Percentiles rank a stretch among this genome's conserved stretches.
phyloP scores from a whole-genome alignment of 192 early-diverging fungal species.

The Phlyctochytrium planicorne region DNA sequence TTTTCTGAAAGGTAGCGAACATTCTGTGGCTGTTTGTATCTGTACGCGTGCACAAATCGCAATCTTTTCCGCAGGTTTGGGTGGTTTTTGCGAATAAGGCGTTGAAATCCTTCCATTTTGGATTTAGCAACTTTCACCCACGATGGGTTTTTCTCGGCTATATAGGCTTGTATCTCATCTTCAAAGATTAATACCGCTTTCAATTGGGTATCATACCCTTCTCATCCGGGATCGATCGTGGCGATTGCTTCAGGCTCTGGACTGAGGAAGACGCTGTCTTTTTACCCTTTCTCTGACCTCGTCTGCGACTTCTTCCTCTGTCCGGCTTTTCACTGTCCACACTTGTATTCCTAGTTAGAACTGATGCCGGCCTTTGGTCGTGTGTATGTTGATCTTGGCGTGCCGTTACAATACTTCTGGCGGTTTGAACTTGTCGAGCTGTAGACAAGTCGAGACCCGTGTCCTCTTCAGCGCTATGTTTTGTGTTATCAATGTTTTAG shows the following conservation, averaged over 20 bases:
- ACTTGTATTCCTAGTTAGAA: too few relatives aligned
- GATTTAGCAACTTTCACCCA: constrained; percentile 33
- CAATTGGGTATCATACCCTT: too few relatives aligned
- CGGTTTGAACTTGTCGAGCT: too few relatives aligned
- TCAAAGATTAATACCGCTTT: too few relatives aligned
- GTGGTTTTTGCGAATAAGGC: constrained; percentile 14
- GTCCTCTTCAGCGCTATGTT: too few relatives aligned
- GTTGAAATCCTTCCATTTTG: constrained; percentile 20
- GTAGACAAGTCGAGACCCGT: too few relatives aligned
- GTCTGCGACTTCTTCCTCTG: not conserved
- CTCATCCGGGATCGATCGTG: too few relatives aligned
- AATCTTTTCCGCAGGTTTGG: constrained; percentile 24
- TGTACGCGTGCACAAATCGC: constrained; percentile 23
- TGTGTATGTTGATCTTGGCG: too few relatives aligned
- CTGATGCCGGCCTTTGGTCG: too few relatives aligned
- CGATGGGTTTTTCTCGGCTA: constrained; percentile 28
- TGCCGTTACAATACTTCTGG: too few relatives aligned
- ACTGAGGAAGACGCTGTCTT: not conserved
- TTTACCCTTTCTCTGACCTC: not conserved
- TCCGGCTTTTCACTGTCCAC: not conserved
- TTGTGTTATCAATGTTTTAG: too few relatives aligned
- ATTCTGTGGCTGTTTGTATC: constrained; percentile 9
- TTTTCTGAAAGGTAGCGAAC: constrained; percentile 22
- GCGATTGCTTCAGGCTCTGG: too few relatives aligned
- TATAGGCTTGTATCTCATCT: constrained; percentile 35